Evolutionary conservation across 306 rosid genomes (phyloP).

Genomic region (Vachellia pachyceras): DNA sequence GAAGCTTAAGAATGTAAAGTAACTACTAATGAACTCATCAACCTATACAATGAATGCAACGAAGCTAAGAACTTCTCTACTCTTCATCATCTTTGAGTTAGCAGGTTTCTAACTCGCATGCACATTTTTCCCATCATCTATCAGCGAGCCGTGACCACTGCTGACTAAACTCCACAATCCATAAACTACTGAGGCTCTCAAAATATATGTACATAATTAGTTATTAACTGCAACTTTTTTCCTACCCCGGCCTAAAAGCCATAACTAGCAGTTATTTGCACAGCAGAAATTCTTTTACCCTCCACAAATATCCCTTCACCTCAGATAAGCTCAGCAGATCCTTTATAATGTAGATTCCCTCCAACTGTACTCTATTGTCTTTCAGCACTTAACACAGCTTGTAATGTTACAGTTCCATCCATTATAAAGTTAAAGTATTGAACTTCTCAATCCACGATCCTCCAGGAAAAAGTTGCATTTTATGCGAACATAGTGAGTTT

Average conservation of each 20-base stretch:
- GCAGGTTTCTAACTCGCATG: neutral
- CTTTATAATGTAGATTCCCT: conserved; percentile 13
- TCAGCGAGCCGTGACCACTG: conserved; percentile 16
- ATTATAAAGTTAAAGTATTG: conserved; percentile 11
- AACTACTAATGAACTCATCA: neutral
- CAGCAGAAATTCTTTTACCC: conserved; percentile 22
- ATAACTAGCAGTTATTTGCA: conserved; percentile 13
- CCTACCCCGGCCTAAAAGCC: conserved; percentile 10
- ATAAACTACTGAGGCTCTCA: conserved; percentile 17
- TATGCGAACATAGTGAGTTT: conserved; percentile 39
- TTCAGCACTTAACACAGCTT: conserved; percentile 40
- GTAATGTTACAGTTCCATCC: conserved; percentile 24
- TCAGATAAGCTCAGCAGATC: conserved; percentile 27
- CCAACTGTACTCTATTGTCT: conserved; percentile 33
- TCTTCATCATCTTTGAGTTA: neutral
- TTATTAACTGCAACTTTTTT: neutral
- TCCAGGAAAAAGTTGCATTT: conserved; percentile 19
- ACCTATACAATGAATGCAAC: neutral
- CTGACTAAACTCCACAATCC: conserved; percentile 29
- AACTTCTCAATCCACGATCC: conserved; percentile 6
- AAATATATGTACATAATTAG: conserved; percentile 35
- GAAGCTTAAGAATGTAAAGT: neutral
- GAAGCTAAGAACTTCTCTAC: neutral
- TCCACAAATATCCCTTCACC: conserved; percentile 13
- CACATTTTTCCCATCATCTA: neutral